A percentile compares a stretch with the other conserved stretches of the same genome.
phyloP scores from a whole-genome alignment of 495 filamentous ascomycete species.

The Podospora bellae-mahoneyi region DNA sequence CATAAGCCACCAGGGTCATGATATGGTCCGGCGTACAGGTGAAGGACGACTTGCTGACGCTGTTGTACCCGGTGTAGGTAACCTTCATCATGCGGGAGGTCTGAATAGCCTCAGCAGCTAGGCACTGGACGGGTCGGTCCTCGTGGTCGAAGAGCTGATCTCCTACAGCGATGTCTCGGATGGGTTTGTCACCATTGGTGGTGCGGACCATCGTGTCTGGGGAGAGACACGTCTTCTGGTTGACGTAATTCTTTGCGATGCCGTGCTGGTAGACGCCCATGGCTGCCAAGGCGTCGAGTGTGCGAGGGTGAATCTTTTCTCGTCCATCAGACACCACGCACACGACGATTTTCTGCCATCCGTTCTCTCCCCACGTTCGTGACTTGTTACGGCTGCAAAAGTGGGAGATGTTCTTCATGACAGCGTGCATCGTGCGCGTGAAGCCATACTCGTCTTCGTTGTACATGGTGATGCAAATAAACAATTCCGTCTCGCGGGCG shows the following conservation, averaged over 20 bases:
- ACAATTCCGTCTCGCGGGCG: constrained; percentile 89
- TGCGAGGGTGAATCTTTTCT: constrained; percentile 89
- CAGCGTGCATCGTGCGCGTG: constrained; percentile 95
- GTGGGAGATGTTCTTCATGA: constrained; percentile 97
- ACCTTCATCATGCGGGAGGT: too few species aligned
- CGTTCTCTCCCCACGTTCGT: constrained; percentile 92
- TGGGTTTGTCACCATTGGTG: constrained; percentile 51
- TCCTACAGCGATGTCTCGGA: too few species aligned
- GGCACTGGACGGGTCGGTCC: too few species aligned
- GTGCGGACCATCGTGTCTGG: too few species aligned
- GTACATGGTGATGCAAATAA: constrained; percentile 99
- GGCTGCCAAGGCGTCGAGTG: constrained; percentile 90
- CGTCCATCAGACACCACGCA: constrained; percentile 94
- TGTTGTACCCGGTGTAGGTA: too few species aligned
- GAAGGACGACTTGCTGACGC: too few species aligned
- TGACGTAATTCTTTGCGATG: constrained; percentile 98
- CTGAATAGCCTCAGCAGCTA: too few species aligned
- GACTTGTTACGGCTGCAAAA: constrained; percentile 91
- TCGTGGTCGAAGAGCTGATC: too few species aligned
- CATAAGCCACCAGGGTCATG: too few species aligned
- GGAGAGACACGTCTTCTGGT: constrained; percentile 59
- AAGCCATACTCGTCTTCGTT: constrained; percentile 97
- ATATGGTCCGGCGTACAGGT: too few species aligned
- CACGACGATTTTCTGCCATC: constrained; percentile 99
- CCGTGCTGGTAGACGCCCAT: constrained; percentile 99